Percentiles rank a stretch among this genome's conserved stretches.
Evolutionary conservation across 2,329 filamentous ascomycete species (phyloP).

Genomic region (Aspergillus sclerotialis): DNA sequence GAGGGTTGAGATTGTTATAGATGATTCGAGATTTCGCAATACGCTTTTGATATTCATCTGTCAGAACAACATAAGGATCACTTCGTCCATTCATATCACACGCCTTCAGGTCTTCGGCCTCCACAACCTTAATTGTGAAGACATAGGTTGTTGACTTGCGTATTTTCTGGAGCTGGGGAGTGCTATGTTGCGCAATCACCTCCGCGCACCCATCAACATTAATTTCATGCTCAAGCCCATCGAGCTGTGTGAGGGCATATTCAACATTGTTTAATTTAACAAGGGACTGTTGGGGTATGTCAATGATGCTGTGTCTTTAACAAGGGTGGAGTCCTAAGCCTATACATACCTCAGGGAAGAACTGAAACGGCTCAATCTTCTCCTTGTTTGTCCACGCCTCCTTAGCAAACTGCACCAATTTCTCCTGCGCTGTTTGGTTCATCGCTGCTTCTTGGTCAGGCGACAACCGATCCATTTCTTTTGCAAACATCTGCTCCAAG

Average conservation of each 20-base stretch:
- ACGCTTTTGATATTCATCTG: constrained; percentile 96
- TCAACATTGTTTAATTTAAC: constrained; percentile 98
- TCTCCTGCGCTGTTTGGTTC: constrained; percentile 78
- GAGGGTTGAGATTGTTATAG: constrained; percentile 80
- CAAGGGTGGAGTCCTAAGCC: no score
- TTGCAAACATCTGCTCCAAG: constrained; percentile 74
- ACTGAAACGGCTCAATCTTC: constrained; percentile 93
- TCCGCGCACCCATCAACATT: constrained; percentile 87
- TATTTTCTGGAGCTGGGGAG: constrained; percentile 60
- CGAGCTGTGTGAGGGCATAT: constrained; percentile 85
- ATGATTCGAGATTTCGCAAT: constrained; percentile 91
- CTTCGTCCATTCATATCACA: constrained; percentile 91
- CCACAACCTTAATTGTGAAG: constrained; percentile 97
- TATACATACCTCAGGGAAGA: constrained; percentile 72
- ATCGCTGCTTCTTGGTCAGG: constrained; percentile 77
- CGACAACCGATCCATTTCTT: constrained; percentile 87
- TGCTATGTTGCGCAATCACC: constrained; percentile 67
- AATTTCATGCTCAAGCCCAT: constrained; percentile 81
- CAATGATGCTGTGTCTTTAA: no score
- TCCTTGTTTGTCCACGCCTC: constrained; percentile 90
- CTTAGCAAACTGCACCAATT: constrained; percentile 86
- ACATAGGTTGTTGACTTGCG: constrained; percentile 81
- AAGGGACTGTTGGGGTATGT: constrained; percentile 61
- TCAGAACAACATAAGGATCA: constrained; percentile 93
- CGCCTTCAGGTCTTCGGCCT: constrained; percentile 96